These are phyloP conservation scores for Fusarium annulatum DNA, from an alignment of 2,329 filamentous ascomycete genomes.

Conservation along the genomic window DNA sequence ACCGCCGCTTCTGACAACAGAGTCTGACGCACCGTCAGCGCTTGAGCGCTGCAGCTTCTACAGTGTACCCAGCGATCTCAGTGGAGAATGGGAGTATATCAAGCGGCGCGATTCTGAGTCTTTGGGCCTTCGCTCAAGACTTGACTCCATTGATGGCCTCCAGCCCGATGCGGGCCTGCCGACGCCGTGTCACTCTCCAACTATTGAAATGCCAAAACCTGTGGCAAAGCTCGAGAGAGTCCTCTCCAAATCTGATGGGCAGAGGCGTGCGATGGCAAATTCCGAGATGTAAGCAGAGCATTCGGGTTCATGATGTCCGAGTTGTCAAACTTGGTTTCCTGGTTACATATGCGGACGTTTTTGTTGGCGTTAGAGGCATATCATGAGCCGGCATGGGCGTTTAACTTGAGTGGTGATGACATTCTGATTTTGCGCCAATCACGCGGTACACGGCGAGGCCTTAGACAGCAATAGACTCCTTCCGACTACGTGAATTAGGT, in stretches of 20 bases:
- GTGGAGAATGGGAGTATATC: conserved; percentile 36
- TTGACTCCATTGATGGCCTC: neutral
- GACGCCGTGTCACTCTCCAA: neutral
- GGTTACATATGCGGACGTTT: neutral
- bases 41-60: conserved; percentile 5
- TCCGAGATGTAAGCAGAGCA: neutral
- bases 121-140: neutral
- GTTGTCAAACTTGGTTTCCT: neutral
- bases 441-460: neutral
- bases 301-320: neutral
- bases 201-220: neutral
- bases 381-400: conserved; percentile 16
- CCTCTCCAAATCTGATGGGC: neutral
- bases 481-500: neutral
- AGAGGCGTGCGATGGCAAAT: conserved; percentile 1
- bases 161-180: neutral
- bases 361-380: conserved; percentile 5
- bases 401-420: conserved; percentile 10
- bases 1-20: conserved; percentile 13
- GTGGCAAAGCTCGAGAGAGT: neutral
- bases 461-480: conserved; percentile 21
- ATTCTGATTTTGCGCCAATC: neutral
- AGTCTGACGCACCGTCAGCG: neutral
- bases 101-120: conserved; percentile 6
- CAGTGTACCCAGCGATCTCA: conserved; percentile 24